phyloP scores from a whole-genome alignment of 1,139 yeast species.

The Sporopachydermia cereana region DNA sequence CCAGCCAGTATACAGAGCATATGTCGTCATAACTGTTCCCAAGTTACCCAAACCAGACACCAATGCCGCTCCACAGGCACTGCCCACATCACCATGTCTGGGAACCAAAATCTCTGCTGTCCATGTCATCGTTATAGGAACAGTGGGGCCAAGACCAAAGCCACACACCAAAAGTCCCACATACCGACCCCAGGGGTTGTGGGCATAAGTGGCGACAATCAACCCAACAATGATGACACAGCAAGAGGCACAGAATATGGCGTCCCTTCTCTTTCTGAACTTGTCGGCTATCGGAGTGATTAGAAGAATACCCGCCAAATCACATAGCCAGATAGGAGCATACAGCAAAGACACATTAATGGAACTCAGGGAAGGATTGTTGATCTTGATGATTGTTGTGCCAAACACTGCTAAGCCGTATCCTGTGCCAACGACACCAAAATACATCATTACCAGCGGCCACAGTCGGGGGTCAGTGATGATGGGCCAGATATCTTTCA shows the following conservation, averaged over 20 bases:
- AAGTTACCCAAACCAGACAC: constrained; percentile 80
- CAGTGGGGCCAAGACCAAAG: constrained; percentile 83
- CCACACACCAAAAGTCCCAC: constrained; percentile 77
- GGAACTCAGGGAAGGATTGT: constrained; percentile 51
- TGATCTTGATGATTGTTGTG: constrained; percentile 60
- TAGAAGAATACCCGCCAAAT: constrained; percentile 62
- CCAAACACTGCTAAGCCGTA: constrained; percentile 80
- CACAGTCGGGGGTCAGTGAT: constrained; percentile 56
- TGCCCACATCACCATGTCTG: constrained; percentile 72
- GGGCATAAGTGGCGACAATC: constrained; percentile 66
- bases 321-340: constrained; percentile 88
- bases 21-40: constrained; percentile 77
- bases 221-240: constrained; percentile 62
- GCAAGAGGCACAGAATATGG: constrained; percentile 51
- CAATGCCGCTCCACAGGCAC: constrained; percentile 72
- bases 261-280: constrained; percentile 44
- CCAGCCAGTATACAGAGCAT: constrained; percentile 82
- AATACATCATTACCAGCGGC: constrained; percentile 81
- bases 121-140: constrained; percentile 84
- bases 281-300: constrained; percentile 75
- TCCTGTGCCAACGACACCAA: constrained; percentile 87
- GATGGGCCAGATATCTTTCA: constrained; percentile 46
- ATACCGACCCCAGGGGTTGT: constrained; percentile 62
- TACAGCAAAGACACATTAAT: constrained; percentile 63
- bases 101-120: constrained; percentile 64